Evolutionary conservation across 345 rosid genomes (phyloP).

Genomic region (Euphorbia peplus): DNA sequence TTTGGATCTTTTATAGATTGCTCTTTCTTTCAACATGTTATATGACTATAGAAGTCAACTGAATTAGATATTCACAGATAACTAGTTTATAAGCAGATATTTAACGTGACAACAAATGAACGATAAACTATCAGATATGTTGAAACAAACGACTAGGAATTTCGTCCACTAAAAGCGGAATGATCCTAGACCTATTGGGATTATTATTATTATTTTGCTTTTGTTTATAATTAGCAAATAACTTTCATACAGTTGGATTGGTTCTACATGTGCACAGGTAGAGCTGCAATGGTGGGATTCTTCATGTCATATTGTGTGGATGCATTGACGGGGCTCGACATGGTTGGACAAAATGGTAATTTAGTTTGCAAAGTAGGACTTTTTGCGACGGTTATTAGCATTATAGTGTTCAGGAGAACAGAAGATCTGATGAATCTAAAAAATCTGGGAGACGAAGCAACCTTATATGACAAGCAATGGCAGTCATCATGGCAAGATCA

Average conservation of each 20-base stretch:
- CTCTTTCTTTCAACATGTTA: no score
- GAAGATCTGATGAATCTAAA: conserved; percentile 32
- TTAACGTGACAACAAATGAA: no score
- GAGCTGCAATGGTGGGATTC: conserved; percentile 63
- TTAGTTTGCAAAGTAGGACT: conserved; percentile 45
- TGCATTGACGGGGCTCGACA: conserved; percentile 39
- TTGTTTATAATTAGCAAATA: no score
- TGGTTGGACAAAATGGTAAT: conserved; percentile 20
- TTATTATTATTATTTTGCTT: no score
- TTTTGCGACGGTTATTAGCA: conserved; percentile 30
- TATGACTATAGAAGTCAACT: no score
- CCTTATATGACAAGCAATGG: conserved; percentile 53
- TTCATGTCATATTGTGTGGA: conserved; percentile 44
- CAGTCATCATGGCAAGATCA: conserved; percentile 43
- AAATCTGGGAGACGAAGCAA: conserved; percentile 43
- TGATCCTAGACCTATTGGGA: no score
- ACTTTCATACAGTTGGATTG: not conserved
- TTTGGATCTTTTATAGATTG: conserved; percentile 8
- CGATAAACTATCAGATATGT: no score
- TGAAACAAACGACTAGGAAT: no score
- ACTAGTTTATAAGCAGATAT: no score
- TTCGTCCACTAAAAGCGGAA: no score
- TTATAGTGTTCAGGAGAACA: conserved; percentile 28
- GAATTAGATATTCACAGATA: no score
- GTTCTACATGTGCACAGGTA: conserved; percentile 19